Base-by-base conservation (phyloP, 768 basidiomycete species). In the Tulasnella sp. region DNA sequence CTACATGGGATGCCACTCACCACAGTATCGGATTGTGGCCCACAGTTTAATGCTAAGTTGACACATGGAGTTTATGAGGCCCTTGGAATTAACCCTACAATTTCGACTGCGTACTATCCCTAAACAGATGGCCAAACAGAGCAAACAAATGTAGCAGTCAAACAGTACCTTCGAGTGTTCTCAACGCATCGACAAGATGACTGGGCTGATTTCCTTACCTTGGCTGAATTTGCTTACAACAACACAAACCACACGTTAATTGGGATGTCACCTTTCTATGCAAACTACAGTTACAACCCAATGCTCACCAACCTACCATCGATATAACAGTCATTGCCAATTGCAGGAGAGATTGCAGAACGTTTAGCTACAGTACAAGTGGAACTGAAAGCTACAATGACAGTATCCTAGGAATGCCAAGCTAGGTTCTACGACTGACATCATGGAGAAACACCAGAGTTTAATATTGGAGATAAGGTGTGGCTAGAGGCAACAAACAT, bases 241-340 rank as follows among this genome's bases (percentile, higher is more conserved):
- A 59, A 59, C 38, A 12, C 7, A 17, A 12, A 27, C 29, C n/a
- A 30, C 29, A 3, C 27, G 7, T 25, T 49, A 17, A 59, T 41
- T 31, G 29, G 49, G 11, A 27, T 55, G 29, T 25, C 70, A 0
- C 72, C 70, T 2, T 65, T 67, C 3, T 71, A 63, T 53, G 57
- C 70, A 2, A 62, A 71, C 0, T 54, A 62, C 17, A 30, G 59
- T 12, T 56, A 60, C 24, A 15, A 60, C 30, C 59, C 59, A 5
- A 52, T 29, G 9, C 9, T 52, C 19, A 31, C 17, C n/a, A 31
- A n/a, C 29, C 10, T 8, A 21, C 22, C 50, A 7, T 29, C 8
- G 8, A 29, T 5, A 22, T 9, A 22, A n/a, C 24, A 34, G 12
- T 4, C 19, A 22, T 21, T 52, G 19, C 50, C 50, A 7, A 19